These are phyloP conservation scores for Podila minutissima DNA, from an alignment of 192 early-diverging fungal species.

Conservation along the genomic window DNA sequence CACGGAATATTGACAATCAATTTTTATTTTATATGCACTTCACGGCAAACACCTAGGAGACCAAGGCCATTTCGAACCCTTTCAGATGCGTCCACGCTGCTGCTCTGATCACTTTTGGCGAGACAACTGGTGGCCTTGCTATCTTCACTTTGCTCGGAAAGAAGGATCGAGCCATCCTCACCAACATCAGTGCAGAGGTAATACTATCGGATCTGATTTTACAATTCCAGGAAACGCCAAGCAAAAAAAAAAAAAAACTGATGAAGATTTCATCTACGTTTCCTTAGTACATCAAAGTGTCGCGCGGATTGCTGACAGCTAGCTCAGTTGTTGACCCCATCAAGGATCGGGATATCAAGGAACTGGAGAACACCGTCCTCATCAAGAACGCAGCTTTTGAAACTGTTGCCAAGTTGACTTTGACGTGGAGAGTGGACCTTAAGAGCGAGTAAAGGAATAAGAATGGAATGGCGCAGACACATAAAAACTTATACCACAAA, in stretches of 20 bases:
- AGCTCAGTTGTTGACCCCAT: constrained; percentile 41
- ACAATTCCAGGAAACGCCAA: too few relatives aligned
- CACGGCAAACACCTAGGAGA: constrained; percentile 49
- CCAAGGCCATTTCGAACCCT: constrained; percentile 59
- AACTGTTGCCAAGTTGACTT: constrained; percentile 55
- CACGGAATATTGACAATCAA: too few relatives aligned
- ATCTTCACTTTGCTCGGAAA: constrained; percentile 55
- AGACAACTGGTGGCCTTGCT: constrained; percentile 65
- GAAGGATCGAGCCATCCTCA: constrained; percentile 61
- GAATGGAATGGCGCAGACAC: not conserved
- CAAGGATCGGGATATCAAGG: constrained; percentile 39
- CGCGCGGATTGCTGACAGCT: constrained; percentile 41
- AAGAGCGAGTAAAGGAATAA: constrained; percentile 31
- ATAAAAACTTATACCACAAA: not conserved
- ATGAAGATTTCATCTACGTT: not conserved
- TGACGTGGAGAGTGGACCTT: constrained; percentile 57
- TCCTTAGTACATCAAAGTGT: constrained; percentile 41
- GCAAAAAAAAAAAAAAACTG: too few relatives aligned
- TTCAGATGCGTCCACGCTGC: constrained; percentile 63
- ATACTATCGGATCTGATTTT: too few relatives aligned
- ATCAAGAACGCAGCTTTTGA: constrained; percentile 61
- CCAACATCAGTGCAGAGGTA: constrained; percentile 63
- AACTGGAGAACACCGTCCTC: constrained; percentile 54
- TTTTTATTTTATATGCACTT: not conserved
- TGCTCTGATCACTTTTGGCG: constrained; percentile 64